Percentiles rank a stretch among this genome's conserved stretches.
Evolutionary conservation across 495 filamentous ascomycete genomes (phyloP).

Genomic region (Neurospora tetraspora): DNA sequence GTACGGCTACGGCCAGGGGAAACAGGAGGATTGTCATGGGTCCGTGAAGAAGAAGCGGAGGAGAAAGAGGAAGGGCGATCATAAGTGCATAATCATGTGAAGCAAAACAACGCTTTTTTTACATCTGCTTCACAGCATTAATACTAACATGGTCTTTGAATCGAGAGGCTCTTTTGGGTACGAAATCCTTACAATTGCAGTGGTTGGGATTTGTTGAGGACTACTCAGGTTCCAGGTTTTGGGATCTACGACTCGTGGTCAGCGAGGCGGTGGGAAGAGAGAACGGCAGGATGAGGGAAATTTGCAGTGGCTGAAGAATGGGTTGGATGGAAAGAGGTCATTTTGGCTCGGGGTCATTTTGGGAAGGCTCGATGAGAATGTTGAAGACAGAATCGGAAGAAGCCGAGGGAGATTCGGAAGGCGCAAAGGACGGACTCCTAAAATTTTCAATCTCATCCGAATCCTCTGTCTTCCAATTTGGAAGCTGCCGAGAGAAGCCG

Average conservation of each 20-base stretch:
- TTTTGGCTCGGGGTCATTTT: not conserved
- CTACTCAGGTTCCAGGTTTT: not conserved
- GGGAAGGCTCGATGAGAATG: not conserved
- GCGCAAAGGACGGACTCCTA: not conserved
- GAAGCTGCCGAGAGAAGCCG: not conserved
- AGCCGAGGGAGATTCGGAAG: not conserved
- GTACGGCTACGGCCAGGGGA: constrained; percentile 24
- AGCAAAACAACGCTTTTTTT: not conserved
- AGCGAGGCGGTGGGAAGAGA: not conserved
- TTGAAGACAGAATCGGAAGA: not conserved
- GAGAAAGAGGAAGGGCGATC: constrained; percentile 14
- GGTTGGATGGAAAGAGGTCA: not conserved
- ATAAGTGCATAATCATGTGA: constrained; percentile 20
- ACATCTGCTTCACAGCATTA: not conserved
- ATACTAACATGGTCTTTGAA: not conserved
- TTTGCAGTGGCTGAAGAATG: no score
- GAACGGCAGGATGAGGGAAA: not conserved
- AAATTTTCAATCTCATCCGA: not conserved
- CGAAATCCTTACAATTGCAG: no score
- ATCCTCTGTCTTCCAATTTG: not conserved
- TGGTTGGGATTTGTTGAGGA: not conserved
- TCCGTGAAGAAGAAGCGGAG: constrained; percentile 10
- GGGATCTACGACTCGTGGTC: not conserved
- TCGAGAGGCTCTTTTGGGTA: not conserved
- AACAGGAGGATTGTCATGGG: constrained; percentile 10